Conservation (phyloP, 805 yeast species). For the Wickerhamomyces canadensis region DNA sequence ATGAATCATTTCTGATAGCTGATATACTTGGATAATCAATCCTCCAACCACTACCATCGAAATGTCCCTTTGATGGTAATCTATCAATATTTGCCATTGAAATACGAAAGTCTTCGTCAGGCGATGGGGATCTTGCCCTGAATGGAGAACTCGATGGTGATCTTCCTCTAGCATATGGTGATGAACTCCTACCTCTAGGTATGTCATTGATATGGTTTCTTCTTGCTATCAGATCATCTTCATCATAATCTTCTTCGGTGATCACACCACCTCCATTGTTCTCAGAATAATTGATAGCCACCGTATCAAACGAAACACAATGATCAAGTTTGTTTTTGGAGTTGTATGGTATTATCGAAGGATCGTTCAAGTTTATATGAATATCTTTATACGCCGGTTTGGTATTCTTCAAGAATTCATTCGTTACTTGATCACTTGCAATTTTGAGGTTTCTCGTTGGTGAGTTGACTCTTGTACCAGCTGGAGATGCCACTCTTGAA, state of each 20-base stretch:
- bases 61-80: not conserved
- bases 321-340: not conserved
- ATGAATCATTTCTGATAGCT: constrained; percentile 11
- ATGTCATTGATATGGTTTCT: no score
- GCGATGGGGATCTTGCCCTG: constrained; percentile 11
- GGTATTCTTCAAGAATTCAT: constrained; percentile 1
- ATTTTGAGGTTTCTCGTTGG: constrained; percentile 1
- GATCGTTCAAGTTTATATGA: not conserved
- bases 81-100: constrained; percentile 7
- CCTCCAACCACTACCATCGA: constrained; percentile 13
- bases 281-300: constrained; percentile 1
- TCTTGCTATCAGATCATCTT: constrained; percentile 1
- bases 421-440: not conserved
- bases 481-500: constrained; percentile 1
- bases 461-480: not conserved
- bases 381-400: not conserved
- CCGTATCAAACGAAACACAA: constrained; percentile 9
- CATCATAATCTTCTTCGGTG: constrained; percentile 1
- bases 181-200: not conserved
- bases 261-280: no score
- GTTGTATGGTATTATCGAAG: no score
- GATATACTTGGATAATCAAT: constrained; percentile 20
- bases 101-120: no score
- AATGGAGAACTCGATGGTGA: constrained; percentile 2
- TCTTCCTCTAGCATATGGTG: constrained; percentile 1